A percentile compares a stretch with the other conserved stretches of the same genome.
These are phyloP conservation scores for Phyllosticta citribraziliensis DNA, from an alignment of 2,329 filamentous ascomycete genomes.

Conservation along the genomic window DNA sequence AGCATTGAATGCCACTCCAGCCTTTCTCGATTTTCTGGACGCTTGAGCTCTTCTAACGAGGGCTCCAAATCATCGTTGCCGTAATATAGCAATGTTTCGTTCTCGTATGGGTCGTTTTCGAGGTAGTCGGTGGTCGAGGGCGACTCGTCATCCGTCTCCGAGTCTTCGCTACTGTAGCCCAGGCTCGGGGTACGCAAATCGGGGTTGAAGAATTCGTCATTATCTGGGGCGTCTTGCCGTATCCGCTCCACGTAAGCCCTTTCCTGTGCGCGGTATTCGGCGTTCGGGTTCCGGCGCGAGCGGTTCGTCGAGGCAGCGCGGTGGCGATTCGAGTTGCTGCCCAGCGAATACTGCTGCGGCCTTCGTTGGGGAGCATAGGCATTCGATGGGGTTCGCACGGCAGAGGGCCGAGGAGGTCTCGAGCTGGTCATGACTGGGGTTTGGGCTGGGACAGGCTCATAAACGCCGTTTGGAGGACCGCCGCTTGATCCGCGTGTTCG, in stretches of 20 bases:
- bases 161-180: conserved; percentile 55
- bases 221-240: conserved; percentile 58
- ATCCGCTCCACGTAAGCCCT: conserved; percentile 90
- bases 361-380: conserved; percentile 40
- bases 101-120: conserved; percentile 76
- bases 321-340: conserved; percentile 36
- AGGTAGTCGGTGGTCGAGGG: conserved; percentile 75
- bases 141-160: conserved; percentile 84
- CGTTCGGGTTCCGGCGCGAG: conserved; percentile 53
- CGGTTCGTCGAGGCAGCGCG: conserved; percentile 50
- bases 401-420: conserved; percentile 28
- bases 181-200: conserved; percentile 61
- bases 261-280: conserved; percentile 74
- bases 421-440: conserved; percentile 16
- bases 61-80: conserved; percentile 83
- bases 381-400: conserved; percentile 39
- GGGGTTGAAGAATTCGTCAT: conserved; percentile 58
- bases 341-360: conserved; percentile 38
- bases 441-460: conserved; percentile 20
- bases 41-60: conserved; percentile 78
- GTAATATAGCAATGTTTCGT: conserved; percentile 87
- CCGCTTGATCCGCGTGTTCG: conserved; percentile 17
- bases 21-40: conserved; percentile 78
- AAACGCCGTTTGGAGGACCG: conserved; percentile 15
- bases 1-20: conserved; percentile 98